These are phyloP conservation scores for Asterochloris sp. DNA, from an alignment of 139 green algal genomes.

Conservation along the genomic window DNA sequence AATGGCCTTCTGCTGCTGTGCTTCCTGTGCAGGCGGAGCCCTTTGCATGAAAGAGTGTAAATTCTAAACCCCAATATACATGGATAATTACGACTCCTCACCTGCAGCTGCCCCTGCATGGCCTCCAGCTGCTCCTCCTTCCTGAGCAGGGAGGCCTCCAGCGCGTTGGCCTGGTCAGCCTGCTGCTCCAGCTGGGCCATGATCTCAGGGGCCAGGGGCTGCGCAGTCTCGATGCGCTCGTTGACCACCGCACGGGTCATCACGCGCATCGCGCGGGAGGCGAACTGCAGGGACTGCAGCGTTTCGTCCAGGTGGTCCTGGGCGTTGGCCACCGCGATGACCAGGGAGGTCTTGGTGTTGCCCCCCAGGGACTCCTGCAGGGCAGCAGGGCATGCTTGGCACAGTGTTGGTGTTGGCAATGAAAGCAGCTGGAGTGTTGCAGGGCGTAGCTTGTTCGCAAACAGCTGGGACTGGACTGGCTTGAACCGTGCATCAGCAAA, in stretches of 20 bases:
- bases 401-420: too few species aligned
- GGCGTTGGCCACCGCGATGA: slow-evolving; percentile 58
- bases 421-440: too few species aligned
- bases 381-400: too few species aligned
- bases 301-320: slow-evolving; percentile 71
- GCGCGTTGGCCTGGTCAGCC: slow-evolving; percentile 27
- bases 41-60: not conserved
- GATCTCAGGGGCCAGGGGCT: slow-evolving; percentile 17
- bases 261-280: slow-evolving; percentile 71
- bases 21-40: not conserved
- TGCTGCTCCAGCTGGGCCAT: slow-evolving; percentile 28
- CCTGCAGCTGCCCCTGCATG: slow-evolving; percentile 24
- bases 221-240: slow-evolving; percentile 37
- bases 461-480: too few species aligned
- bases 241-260: slow-evolving; percentile 67
- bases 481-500: too few species aligned
- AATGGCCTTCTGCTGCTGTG: too few species aligned
- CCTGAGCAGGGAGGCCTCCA: slow-evolving; percentile 49
- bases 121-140: slow-evolving; percentile 53
- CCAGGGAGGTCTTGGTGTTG: slow-evolving; percentile 55
- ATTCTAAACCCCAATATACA: not conserved
- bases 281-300: slow-evolving; percentile 79
- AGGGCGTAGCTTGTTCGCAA: too few species aligned
- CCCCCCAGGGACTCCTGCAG: slow-evolving; percentile 50
- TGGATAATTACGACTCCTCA: not conserved